Conservation (phyloP, 768 basidiomycete species). For the Cantharellus anzutake region DNA sequence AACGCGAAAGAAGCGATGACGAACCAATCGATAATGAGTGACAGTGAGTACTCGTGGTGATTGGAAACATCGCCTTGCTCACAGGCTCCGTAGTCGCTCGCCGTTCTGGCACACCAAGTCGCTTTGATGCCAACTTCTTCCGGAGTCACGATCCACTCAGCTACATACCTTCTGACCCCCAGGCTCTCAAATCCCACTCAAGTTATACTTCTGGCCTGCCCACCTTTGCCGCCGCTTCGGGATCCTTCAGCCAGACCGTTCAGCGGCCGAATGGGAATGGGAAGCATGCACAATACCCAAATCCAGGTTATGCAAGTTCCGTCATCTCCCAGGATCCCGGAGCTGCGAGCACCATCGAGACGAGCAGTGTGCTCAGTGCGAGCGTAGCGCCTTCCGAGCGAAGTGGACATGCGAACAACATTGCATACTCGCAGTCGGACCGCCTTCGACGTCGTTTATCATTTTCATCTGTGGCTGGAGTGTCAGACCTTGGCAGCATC, state of each 20-base stretch:
- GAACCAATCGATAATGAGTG: conserved; percentile 10
- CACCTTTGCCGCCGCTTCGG: conserved; percentile 46
- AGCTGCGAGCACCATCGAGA: conserved; percentile 36
- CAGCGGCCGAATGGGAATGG: conserved; percentile 43
- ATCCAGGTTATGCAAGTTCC: conserved; percentile 39
- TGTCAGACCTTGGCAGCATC: conserved; percentile 49
- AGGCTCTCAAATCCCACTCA: conserved; percentile 91
- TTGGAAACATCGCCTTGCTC: not conserved
- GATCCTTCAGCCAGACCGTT: conserved; percentile 49
- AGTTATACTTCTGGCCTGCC: conserved; percentile 87
- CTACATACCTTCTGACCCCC: conserved; percentile 89
- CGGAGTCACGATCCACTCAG: conserved; percentile 85
- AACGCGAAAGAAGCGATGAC: conserved; percentile 64
- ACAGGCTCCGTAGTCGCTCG: conserved; percentile 14
- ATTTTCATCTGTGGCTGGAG: conserved; percentile 55
- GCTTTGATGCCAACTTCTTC: conserved; percentile 92
- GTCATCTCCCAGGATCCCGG: conserved; percentile 85
- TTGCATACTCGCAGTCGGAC: conserved; percentile 85
- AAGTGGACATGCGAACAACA: conserved; percentile 19
- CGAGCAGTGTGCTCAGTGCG: conserved; percentile 37
- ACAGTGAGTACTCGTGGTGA: not conserved
- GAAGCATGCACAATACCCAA: conserved; percentile 57
- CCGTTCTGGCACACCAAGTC: conserved; percentile 77
- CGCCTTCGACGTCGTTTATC: conserved; percentile 60
- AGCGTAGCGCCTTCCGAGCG: conserved; percentile 29